A percentile compares a stretch with the other conserved stretches of the same genome.
These are phyloP conservation scores for Lindgomyces ingoldianus DNA, from an alignment of 495 filamentous ascomycete species.

Conservation along the genomic window DNA sequence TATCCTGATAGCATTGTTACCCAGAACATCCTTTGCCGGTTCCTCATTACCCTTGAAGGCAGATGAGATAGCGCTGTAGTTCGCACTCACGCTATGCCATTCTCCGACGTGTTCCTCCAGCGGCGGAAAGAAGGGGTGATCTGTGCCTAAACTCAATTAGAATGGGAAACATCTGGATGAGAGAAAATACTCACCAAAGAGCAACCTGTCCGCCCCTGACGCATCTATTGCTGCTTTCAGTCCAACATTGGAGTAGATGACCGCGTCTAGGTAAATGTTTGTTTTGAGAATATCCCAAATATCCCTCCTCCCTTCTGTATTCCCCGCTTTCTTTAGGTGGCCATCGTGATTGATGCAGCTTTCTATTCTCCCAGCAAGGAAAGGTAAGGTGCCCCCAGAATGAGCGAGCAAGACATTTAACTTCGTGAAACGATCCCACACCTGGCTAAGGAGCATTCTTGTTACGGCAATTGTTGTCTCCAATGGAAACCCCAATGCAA, in stretches of 20 bases:
- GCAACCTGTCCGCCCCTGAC: conserved; percentile 63
- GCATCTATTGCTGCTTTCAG: conserved; percentile 71
- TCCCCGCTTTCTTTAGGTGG: conserved; percentile 58
- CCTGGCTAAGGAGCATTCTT: conserved; percentile 79
- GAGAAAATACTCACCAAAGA: conserved; percentile 63
- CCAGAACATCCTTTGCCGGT: conserved; percentile 39
- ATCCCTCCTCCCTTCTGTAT: conserved; percentile 53
- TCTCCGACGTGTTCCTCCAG: conserved; percentile 60
- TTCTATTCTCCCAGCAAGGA: conserved; percentile 85
- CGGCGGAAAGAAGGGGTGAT: conserved; percentile 95
- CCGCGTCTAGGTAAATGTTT: conserved; percentile 91
- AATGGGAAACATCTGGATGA: neutral
- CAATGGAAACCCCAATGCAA: conserved; percentile 86
- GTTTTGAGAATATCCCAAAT: conserved; percentile 80
- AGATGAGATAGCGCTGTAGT: conserved; percentile 67
- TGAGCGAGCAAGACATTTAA: conserved; percentile 81
- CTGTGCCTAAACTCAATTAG: conserved; percentile 58
- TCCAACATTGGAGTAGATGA: conserved; percentile 74
- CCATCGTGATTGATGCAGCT: conserved; percentile 85
- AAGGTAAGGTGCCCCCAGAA: conserved; percentile 84
- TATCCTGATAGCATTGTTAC: conserved; percentile 44
- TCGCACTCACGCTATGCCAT: conserved; percentile 83
- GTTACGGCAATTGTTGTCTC: conserved; percentile 92
- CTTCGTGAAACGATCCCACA: conserved; percentile 76
- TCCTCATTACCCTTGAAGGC: conserved; percentile 58